Base-by-base conservation (phyloP, 495 filamentous ascomycete genomes). In the Polyplosphaeria fusca region DNA sequence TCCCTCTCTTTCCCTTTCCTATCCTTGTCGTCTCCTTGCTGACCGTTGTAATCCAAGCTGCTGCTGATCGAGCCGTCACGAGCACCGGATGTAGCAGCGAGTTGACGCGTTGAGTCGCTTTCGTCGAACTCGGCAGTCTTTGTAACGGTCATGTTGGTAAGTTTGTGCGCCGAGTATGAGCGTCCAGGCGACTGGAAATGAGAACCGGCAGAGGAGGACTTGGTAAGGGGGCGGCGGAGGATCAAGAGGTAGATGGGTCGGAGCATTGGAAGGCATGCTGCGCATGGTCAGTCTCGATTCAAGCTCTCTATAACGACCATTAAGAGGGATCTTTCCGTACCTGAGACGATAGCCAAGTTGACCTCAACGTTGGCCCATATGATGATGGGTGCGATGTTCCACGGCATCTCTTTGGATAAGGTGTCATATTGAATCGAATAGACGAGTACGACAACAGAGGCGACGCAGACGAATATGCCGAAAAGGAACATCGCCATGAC, bases 401-500 rank as follows among this genome's bases (percentile, higher is more conserved):
- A 64, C 1, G 49, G 47, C 46, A 64, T 43, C 20, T 64, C 60
- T 14, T 14, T 5, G n/a, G 55, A 43, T 22, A 1, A 24, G 2
- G 47, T 37, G 37, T 64, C 60, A 38, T 41, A 49, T 19, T 38
- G 23, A 3, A 42, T 14, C 7, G 53, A 60, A 19, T 53, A 43
- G 7, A 54, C 40, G 27, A 91, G 63, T 1, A 89, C 43, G 1
- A 83, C 60, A 2, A 61, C 70, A 70, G 78, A 91, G 19, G 79
- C 38, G 1, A 49, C 48, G 52, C 67, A 74, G 0, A 65, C 47
- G 13, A 63, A 58, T 20, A 58, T 47, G 11, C 52, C 52, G 37
- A 65, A 62, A 14, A 61, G 27, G 28, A 65, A 57, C 45, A 65
- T 60, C 14, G 30, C 40, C n/a, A 53, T 46, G 16, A 60, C 25